phyloP scores from a whole-genome alignment of 768 basidiomycete species.

The Termitomyces sp. region DNA sequence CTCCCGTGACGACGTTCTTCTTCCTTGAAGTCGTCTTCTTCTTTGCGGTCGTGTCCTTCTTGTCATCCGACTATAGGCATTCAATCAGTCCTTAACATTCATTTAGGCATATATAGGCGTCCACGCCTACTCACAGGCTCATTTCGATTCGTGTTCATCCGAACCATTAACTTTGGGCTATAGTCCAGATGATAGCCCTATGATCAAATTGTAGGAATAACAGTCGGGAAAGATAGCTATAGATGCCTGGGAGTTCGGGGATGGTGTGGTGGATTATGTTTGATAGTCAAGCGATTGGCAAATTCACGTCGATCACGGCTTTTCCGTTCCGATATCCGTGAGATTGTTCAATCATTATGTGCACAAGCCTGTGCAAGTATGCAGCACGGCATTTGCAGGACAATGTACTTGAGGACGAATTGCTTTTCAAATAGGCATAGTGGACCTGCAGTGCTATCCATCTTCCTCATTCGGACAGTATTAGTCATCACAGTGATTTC shows the following conservation, averaged over 20 bases:
- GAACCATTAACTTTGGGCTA: slow-evolving; percentile 15
- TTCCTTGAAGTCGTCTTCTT: slow-evolving; percentile 19
- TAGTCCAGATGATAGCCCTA: not conserved
- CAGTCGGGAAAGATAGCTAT: slow-evolving; percentile 3
- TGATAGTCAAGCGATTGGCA: slow-evolving; percentile 7
- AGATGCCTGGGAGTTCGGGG: slow-evolving; percentile 5
- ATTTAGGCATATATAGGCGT: slow-evolving; percentile 8
- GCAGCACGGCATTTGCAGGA: no score
- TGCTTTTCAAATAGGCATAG: no score
- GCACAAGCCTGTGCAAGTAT: no score
- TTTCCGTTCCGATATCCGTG: not conserved
- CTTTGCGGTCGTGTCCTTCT: slow-evolving; percentile 21
- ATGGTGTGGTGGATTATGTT: slow-evolving; percentile 10
- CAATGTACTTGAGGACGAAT: no score
- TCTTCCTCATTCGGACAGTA: no score
- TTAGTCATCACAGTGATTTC: no score
- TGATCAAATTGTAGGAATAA: not conserved
- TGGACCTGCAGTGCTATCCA: no score
- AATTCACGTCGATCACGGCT: slow-evolving; percentile 4
- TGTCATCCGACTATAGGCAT: slow-evolving; percentile 19
- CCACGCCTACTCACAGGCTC: slow-evolving; percentile 20
- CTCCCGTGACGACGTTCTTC: slow-evolving; percentile 45
- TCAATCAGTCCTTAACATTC: slow-evolving; percentile 7
- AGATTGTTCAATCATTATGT: not conserved
- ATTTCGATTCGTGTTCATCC: slow-evolving; percentile 18